Conservation (phyloP, 352 stramenopile species). For the Phytophthora podocarpi region DNA sequence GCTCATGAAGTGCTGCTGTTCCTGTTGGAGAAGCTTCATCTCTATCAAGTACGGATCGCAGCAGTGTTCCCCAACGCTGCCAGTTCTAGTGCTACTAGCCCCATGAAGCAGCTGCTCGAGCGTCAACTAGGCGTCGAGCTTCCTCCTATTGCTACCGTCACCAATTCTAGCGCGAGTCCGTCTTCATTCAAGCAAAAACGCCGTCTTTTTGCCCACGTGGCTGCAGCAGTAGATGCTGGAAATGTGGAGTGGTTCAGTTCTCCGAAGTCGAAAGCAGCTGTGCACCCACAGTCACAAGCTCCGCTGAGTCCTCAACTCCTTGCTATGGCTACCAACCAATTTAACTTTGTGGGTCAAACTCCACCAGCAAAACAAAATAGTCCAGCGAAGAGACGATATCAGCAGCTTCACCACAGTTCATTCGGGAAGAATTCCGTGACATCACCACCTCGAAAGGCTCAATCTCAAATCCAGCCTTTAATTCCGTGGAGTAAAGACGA, state of each 20-base stretch:
- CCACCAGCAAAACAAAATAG: conserved; percentile 17
- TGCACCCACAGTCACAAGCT: conserved; percentile 1
- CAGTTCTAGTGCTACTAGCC: conserved; percentile 3
- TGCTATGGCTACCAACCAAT: conserved; percentile 46
- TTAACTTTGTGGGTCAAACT: conserved; percentile 43
- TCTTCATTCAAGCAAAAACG: conserved; percentile 60
- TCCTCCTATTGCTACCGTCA: conserved; percentile 40
- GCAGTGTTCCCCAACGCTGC: conserved; percentile 35
- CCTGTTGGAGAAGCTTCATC: conserved; percentile 66
- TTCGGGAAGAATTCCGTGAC: neutral
- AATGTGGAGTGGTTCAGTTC: conserved; percentile 16
- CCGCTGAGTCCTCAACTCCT: conserved; percentile 33
- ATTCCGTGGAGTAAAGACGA: conserved; percentile 13
- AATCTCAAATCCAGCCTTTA: conserved; percentile 14
- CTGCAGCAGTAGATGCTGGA: conserved; percentile 26
- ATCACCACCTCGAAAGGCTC: conserved; percentile 6
- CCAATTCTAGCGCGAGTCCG: conserved; percentile 6
- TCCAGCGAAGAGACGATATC: conserved; percentile 17
- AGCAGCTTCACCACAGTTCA: conserved; percentile 19
- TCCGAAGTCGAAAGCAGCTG: conserved; percentile 5
- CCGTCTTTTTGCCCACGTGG: conserved; percentile 46
- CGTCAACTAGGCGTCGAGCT: conserved; percentile 66
- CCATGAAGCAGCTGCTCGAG: conserved; percentile 34
- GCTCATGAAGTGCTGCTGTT: conserved; percentile 55
- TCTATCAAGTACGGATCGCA: conserved; percentile 62